Evolutionary conservation across 1,139 yeast genomes (phyloP), one percentile per base, ranked within the genome.

Genomic region (Torulaspora pretoriensis): DNA sequence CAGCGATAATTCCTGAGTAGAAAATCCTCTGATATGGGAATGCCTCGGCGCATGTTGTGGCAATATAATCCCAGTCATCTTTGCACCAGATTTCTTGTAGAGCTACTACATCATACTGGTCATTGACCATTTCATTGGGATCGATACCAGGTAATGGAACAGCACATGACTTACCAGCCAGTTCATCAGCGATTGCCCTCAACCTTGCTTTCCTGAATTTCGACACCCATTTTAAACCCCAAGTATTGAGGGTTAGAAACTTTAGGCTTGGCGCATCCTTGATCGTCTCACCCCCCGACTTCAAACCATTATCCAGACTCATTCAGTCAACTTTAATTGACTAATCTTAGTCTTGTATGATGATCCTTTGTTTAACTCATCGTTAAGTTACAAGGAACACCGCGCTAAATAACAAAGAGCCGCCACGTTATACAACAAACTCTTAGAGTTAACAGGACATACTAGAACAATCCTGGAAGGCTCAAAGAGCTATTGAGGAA

Each of bases 81-180:
- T 80, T 76, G 37, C 84, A 83, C 99, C 99, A 92, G 8, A 94
- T 75, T 64, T 92, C 98, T 64, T 92, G 98, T 17, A 92, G 70
- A 0, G 96, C 96, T 9, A 92, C 77, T 10, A 92, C 75, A 64
- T 92, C 97, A 64, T 84, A 89, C 26, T 38, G 46, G 13, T 34
- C 36, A 24, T 74, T 72, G 19, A 74, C 73, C 8, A 71, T 70
- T 7, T 61, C 60, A 1, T 54, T 16, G 16, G 24, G 19, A 4
- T 49, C 52, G 23, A 43, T 51, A 3, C 49, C 49, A 9, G 48
- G 40, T 14, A 47, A 25, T 28, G 52, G 49, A 4, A 69, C 62
- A 6, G 54, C 50, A 1, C 31, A 39, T 4, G 43, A 34, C 2
- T 39, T 30, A 24, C 68, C 68, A 0, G 82, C 78, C 6, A 92